Base-by-base conservation (phyloP, 108 stramenopile genomes). In the Pseudonitzschia delicatissima region DNA sequence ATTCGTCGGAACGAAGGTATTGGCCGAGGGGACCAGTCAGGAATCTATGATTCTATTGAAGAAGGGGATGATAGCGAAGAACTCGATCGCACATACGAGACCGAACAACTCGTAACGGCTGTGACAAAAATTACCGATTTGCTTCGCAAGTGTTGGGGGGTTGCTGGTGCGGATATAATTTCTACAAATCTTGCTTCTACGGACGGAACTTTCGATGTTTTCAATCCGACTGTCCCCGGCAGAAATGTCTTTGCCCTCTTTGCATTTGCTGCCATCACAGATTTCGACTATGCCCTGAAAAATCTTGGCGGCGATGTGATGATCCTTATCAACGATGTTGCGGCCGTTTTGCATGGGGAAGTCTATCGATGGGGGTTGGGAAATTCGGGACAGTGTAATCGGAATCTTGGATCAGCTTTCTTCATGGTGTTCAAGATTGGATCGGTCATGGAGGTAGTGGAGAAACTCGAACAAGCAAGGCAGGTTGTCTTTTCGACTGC, bases 361-460 rank as follows among this genome's bases (percentile, higher is more conserved):
- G 90, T 91, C 4, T 81, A 90, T 69, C 76, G 92, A 37, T 96
- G 96, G 94, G 91, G 80, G 11, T 77, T 90, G 35, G 86, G 86
- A 45, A 82, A 94, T 61, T 82, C 76, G 17, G 98, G 98, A 0
- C 92, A 96, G 53, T 96, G 96, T 67, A 98, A 98, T 77, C 97
- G 97, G 79, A 98, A 98, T 81, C 87, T 98, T 35, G 98, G 98
- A 13, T 73, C 81, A 18, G 81, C 96, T n/a, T 98, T 98, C 68
- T 77, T 98, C 28, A 89, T 98, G 81, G 93, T 96, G 4, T 94
- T 87, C 69, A 86, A 91, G 32, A 86, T 98, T 34, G 93, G 93
- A 27, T 69, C 84, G 13, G 84, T 88, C 27, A 82, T 71, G 44
- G 87, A 92, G 65, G 86, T 88, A 1, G 49, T 80, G 23, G 82